Evolutionary conservation across 306 rosid species (phyloP).

Genomic region (Biancaea sappan): DNA sequence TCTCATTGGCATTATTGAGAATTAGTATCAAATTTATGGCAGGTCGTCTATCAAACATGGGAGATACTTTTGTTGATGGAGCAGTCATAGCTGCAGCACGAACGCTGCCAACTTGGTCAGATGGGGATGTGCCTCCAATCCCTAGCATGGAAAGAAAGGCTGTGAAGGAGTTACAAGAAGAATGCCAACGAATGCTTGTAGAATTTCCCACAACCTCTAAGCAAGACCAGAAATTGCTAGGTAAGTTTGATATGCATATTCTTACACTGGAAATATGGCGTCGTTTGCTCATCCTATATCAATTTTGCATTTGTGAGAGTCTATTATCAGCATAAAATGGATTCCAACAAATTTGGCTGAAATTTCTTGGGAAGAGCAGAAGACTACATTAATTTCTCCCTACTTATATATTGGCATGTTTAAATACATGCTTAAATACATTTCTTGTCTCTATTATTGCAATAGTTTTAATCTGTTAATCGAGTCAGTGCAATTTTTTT

Average conservation of each 20-base stretch:
- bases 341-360: not conserved
- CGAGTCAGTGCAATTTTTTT: too few species aligned
- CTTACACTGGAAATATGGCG: not conserved
- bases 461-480: too few species aligned
- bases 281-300: conserved; percentile 6
- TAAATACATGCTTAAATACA: too few species aligned
- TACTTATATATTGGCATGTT: not conserved
- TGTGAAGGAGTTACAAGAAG: conserved; percentile 72
- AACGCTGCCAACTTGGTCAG: conserved; percentile 90
- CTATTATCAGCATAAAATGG: conserved; percentile 7
- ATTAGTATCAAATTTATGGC: conserved; percentile 35
- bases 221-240: conserved; percentile 74
- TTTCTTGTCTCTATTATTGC: too few species aligned
- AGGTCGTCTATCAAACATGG: conserved; percentile 55
- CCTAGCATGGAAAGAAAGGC: conserved; percentile 83
- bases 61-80: conserved; percentile 84
- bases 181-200: conserved; percentile 70
- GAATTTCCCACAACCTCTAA: conserved; percentile 64
- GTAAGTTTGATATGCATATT: conserved; percentile 39
- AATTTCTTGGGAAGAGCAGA: not conserved
- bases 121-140: conserved; percentile 76
- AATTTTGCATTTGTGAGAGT: conserved; percentile 7
- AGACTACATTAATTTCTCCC: not conserved
- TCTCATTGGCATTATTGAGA: conserved; percentile 25
- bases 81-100: conserved; percentile 90